Evolutionary conservation across 345 rosid species (phyloP), one percentile per base, ranked within the genome.

Genomic region (Lepidium didymum): DNA sequence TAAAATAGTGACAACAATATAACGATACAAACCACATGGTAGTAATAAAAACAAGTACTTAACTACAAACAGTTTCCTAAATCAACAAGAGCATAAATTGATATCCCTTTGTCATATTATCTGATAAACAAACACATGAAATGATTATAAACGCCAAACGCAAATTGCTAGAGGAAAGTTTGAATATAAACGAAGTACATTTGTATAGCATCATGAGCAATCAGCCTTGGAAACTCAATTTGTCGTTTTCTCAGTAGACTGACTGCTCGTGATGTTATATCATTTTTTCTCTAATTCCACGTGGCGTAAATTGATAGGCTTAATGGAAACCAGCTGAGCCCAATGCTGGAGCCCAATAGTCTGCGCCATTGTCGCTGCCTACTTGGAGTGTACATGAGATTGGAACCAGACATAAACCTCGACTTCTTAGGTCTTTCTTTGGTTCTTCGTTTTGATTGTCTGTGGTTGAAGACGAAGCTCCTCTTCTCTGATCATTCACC

Each of bases 161-260:
- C 55, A 38, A 25, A 38, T 61, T 27, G 56, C 38, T 60, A 18
- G 27, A 74, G 57, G 45, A 60, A 67, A 33, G 18, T 46, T n/a
- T 46, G 12, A 27, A 29, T 29, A 29, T 29, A 64, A 40, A 29
- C 4, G 34, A 64, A 73, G 64, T 64, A 56, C 19, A 46, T 65
- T 19, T 81, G 84, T 84, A 93, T 93, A 93, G 86, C 99, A 95
- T 95, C 99, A 89, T 81, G 95, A 95, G 99, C 96, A 95, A 87
- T 91, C 97, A 95, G 90, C 93, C 97, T 90, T 91, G 23, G 75
- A 80, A 75, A 69, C 61, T 56, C 74, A 68, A 49, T 29, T 62
- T 41, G 76, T 69, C 64, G 70, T 74, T 75, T 64, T 75, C 78
- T 80, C 66, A 80, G 89, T 86, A 87, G 96, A 83, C 82, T 93